Evolutionary conservation across 2,329 filamentous ascomycete species (phyloP).

Genomic region (Talaromyces rugulosus): DNA sequence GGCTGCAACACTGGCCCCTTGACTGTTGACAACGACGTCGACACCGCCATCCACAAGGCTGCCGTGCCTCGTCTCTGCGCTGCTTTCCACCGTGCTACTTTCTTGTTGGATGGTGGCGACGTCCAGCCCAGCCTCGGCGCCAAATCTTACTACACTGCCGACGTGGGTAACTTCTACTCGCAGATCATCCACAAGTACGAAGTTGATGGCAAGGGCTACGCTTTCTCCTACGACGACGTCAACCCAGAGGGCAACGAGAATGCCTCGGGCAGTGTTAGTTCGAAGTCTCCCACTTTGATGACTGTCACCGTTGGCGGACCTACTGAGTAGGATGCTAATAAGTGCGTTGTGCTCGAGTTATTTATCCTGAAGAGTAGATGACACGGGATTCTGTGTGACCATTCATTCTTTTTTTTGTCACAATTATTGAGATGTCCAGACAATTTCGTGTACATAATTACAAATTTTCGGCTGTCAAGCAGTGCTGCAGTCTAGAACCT

Average conservation of each 20-base stretch:
- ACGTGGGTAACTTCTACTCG: constrained; percentile 43
- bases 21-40: constrained; percentile 23
- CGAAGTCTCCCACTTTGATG: constrained; percentile 43
- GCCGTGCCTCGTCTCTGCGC: constrained; percentile 49
- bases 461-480: background rate
- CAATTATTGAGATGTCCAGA: background rate
- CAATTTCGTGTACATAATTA: background rate
- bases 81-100: constrained; percentile 48
- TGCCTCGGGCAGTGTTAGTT: constrained; percentile 47
- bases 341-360: background rate
- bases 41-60: constrained; percentile 41
- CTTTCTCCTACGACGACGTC: constrained; percentile 67
- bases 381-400: background rate
- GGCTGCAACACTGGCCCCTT: constrained; percentile 51
- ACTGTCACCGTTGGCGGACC: constrained; percentile 46
- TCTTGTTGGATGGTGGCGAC: constrained; percentile 45
- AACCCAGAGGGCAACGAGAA: constrained; percentile 54
- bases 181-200: constrained; percentile 57
- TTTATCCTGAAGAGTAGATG: background rate
- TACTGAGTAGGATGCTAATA: background rate
- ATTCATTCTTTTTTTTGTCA: constrained; percentile 4
- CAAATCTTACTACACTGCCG: constrained; percentile 42
- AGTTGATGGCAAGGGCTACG: constrained; percentile 58
- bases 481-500: background rate
- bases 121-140: constrained; percentile 40